Evolutionary conservation across 306 rosid species (phyloP).

Genomic region (Fragaria nilgerrensis): DNA sequence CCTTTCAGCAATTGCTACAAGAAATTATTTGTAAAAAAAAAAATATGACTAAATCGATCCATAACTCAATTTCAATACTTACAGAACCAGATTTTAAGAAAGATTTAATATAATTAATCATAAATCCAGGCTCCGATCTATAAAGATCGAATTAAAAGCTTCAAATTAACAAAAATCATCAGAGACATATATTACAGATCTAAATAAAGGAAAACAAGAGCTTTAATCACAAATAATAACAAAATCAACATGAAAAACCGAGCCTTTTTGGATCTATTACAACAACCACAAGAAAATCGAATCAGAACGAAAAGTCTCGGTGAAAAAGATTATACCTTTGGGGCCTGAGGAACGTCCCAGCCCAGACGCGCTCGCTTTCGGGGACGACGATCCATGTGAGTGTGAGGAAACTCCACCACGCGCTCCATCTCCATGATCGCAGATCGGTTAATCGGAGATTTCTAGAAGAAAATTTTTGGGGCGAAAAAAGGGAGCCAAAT

Average conservation of each 20-base stretch:
- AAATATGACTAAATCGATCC: not conserved
- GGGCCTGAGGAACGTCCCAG: constrained; percentile 82
- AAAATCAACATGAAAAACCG: not conserved
- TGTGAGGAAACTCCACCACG: constrained; percentile 77
- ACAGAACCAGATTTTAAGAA: not conserved
- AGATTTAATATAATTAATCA: not conserved
- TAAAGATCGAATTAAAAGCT: not conserved
- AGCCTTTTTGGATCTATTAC: constrained; percentile 22
- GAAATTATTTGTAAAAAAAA: not conserved
- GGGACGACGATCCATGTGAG: constrained; percentile 89
- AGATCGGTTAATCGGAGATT: not conserved
- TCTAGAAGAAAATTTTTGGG: not conserved
- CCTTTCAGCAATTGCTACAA: no score
- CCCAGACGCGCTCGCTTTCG: constrained; percentile 93
- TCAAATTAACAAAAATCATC: not conserved
- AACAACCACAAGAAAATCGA: constrained; percentile 5
- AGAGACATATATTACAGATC: not conserved
- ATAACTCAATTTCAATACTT: not conserved
- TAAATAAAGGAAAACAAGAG: not conserved
- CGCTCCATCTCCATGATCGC: constrained; percentile 82
- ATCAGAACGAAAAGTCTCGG: constrained; percentile 32
- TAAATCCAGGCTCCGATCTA: not conserved
- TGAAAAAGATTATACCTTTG: constrained; percentile 60
- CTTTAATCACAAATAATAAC: not conserved
- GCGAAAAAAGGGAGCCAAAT: not conserved